Percentiles rank a stretch among this genome's conserved stretches.
Evolutionary conservation across 2,329 filamentous ascomycete species (phyloP).

Genomic region (Capronia americana): DNA sequence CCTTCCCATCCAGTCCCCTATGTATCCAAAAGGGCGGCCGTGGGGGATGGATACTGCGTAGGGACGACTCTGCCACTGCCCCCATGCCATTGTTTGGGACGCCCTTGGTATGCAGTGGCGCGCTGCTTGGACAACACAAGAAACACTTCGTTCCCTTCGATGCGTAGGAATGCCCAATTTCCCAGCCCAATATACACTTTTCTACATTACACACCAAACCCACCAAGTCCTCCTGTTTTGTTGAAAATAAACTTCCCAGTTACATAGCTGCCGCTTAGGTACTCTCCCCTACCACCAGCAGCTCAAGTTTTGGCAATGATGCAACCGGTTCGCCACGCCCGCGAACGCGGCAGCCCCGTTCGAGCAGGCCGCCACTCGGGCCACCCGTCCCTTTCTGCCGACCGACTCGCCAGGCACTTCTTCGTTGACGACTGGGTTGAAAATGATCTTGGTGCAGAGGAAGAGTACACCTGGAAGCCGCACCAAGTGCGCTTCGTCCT

Average conservation of each 20-base stretch:
- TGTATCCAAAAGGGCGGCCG: not conserved
- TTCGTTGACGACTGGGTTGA: not conserved
- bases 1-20: too few relatives aligned
- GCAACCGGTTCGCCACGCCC: not conserved
- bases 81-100: not conserved
- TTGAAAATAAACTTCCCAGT: not conserved
- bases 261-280: not conserved
- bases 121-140: not conserved
- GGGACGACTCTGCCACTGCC: not conserved
- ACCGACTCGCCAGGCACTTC: conserved; percentile 12
- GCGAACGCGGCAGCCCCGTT: conserved; percentile 1
- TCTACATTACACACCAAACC: not conserved
- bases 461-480: conserved; percentile 19
- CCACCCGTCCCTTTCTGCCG: conserved; percentile 13
- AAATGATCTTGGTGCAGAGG: conserved; percentile 54
- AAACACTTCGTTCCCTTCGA: not conserved
- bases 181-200: not conserved
- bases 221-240: not conserved
- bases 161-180: not conserved
- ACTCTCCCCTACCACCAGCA: not conserved
- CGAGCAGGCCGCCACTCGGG: not conserved
- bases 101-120: not conserved
- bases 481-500: conserved; percentile 28
- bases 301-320: not conserved
- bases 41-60: too few relatives aligned